Percentiles rank a stretch among this genome's conserved stretches.
Evolutionary conservation across 2,329 filamentous ascomycete species (phyloP).

Genomic region (Neurospora sp.): DNA sequence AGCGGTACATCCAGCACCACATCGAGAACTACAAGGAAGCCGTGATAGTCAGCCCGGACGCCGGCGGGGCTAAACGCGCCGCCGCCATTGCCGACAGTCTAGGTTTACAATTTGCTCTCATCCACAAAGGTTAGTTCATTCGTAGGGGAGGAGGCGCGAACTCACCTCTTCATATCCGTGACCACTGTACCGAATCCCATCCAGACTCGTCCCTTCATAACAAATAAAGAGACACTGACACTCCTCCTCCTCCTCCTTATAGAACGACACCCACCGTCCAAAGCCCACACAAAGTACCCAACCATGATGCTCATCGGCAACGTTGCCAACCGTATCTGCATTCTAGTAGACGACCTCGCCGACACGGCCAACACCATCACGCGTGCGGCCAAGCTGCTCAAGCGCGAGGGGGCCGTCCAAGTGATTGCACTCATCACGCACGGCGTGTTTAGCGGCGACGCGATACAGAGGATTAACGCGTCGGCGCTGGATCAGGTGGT

Average conservation of each 20-base stretch:
- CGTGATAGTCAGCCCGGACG: slow-evolving; percentile 92
- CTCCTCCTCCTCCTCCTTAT: background rate
- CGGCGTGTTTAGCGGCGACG: slow-evolving; percentile 88
- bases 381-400: slow-evolving; percentile 88
- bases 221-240: background rate
- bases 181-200: background rate
- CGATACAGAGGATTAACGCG: slow-evolving; percentile 86
- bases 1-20: slow-evolving; percentile 65
- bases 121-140: slow-evolving; percentile 69
- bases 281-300: slow-evolving; percentile 63
- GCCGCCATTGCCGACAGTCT: slow-evolving; percentile 93
- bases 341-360: slow-evolving; percentile 87
- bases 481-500: slow-evolving; percentile 87
- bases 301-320: slow-evolving; percentile 79
- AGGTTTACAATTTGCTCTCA: slow-evolving; percentile 90
- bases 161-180: slow-evolving; percentile 13
- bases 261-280: background rate
- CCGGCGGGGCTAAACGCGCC: slow-evolving; percentile 90
- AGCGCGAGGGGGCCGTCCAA: slow-evolving; percentile 79
- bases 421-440: slow-evolving; percentile 92
- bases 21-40: slow-evolving; percentile 79
- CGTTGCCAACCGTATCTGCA: slow-evolving; percentile 62
- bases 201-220: slow-evolving; percentile 4
- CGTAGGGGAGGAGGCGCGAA: background rate
- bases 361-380: slow-evolving; percentile 98